Evolutionary conservation across 139 green algal species (phyloP).

Genomic region (Pseudopediastrum boryanum): DNA sequence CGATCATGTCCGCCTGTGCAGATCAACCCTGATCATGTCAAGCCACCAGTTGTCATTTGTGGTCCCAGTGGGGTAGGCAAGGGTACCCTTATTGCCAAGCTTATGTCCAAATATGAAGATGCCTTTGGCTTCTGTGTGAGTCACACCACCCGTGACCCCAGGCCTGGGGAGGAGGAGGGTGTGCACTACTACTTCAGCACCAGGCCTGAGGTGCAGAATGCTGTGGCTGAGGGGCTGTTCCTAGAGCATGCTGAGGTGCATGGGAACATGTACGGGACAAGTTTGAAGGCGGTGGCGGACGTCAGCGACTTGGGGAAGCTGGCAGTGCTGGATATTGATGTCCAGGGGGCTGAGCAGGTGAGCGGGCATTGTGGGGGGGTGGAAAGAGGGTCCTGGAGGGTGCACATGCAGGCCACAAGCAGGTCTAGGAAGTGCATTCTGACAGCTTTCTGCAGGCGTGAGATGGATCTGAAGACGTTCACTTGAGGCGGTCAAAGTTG

Average conservation of each 20-base stretch:
- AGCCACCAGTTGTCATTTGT: constrained; percentile 75
- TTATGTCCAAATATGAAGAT: constrained; percentile 58
- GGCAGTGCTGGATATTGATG: constrained; percentile 88
- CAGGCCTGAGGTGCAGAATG: constrained; percentile 59
- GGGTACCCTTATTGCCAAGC: constrained; percentile 79
- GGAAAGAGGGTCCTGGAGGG: neutral
- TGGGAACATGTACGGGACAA: constrained; percentile 87
- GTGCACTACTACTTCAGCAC: constrained; percentile 83
- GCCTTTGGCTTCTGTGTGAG: constrained; percentile 82
- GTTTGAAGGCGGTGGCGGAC: constrained; percentile 59
- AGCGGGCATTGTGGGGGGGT: neutral
- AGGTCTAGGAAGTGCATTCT: too few species aligned
- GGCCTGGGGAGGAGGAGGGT: constrained; percentile 65
- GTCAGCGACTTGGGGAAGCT: constrained; percentile 62
- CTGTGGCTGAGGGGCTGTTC: constrained; percentile 72
- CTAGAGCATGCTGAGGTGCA: constrained; percentile 89
- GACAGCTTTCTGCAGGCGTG: too few species aligned
- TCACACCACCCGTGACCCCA: constrained; percentile 71
- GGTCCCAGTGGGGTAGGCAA: constrained; percentile 88
- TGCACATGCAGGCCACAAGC: constrained; percentile 2
- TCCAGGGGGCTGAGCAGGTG: constrained; percentile 70
- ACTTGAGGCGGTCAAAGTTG: too few species aligned
- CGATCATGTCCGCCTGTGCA: too few species aligned
- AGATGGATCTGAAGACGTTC: too few species aligned
- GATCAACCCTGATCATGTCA: too few species aligned